Base-by-base conservation (phyloP, 2,329 filamentous ascomycete genomes). In the Fusarium sp. region DNA sequence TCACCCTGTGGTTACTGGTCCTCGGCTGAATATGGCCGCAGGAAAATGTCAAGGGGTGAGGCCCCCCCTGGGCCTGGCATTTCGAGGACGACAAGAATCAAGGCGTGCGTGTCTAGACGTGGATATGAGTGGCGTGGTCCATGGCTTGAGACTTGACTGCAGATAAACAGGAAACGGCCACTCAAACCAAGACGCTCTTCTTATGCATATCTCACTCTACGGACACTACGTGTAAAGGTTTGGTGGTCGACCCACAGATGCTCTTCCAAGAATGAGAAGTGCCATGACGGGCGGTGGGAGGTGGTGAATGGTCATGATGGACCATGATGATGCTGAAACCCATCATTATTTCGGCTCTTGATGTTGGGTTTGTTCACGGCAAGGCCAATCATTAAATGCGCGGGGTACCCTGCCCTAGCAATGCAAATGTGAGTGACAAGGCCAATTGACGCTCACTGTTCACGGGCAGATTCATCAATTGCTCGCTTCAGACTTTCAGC, bases 321-420 rank as follows among this genome's bases (percentile, higher is more conserved):
- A 36, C 70, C 70, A 71, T 73, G 50, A 72, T 69, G 69, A 71
- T 73, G 59, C 67, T 70, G 65, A 68, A 67, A 59, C 59, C 57
- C 57, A 72, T 74, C 68, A 74, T 70, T 52, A 62, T 54, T 60
- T 62, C 58, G 38, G 55, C 52, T 59, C 47, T 38, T 44, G 52
- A 46, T 35, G 31, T 49, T 49, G 31, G 25, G 44, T 59, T 50
- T 56, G 56, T 56, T 31, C 46, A 44, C 31, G 35, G 61, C 22
- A 56, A 36, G 49, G 46, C 58, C 57, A 73, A 74, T 72, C 52
- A 56, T 59, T n/a, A 49, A 50, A 29, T 59, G 62, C 62, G 55
- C 50, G 57, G 61, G 65, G 71, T 70, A 66, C 41, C 50, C 47
- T 65, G 42, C 45, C 41, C 22, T 53, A 33, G 18, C 27, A 27